Percentiles rank a stretch among this genome's conserved stretches.
These are phyloP conservation scores for Pleurotus cornucopiae DNA, from an alignment of 768 basidiomycete genomes.

Conservation along the genomic window DNA sequence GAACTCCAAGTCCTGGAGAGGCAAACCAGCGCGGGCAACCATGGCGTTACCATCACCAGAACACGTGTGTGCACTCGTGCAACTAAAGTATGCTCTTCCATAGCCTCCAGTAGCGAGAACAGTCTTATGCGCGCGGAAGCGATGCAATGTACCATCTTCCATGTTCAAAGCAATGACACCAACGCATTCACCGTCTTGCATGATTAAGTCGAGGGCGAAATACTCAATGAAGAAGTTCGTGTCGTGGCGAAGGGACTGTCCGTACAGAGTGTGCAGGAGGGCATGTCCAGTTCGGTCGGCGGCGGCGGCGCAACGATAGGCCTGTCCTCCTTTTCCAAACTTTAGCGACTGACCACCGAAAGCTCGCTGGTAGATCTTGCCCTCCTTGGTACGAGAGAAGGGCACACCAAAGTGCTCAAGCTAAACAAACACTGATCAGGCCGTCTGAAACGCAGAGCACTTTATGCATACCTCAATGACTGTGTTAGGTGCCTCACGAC, in stretches of 20 bases:
- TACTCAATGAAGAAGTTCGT: slow-evolving; percentile 99
- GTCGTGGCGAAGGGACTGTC: slow-evolving; percentile 97
- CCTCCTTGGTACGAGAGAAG: slow-evolving; percentile 97
- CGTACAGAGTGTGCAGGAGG: slow-evolving; percentile 96
- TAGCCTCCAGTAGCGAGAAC: slow-evolving; percentile 98
- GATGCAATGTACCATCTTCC: slow-evolving; percentile 98
- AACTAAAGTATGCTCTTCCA: slow-evolving; percentile 96
- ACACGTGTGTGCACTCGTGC: slow-evolving; percentile 98
- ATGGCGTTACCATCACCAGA: slow-evolving; percentile 99
- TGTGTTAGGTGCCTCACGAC: slow-evolving; percentile 89
- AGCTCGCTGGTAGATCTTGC: slow-evolving; percentile 99
- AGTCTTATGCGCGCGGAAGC: slow-evolving; percentile 98
- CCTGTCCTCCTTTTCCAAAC: slow-evolving; percentile 97
- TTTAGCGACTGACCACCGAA: slow-evolving; percentile 98
- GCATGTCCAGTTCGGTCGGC: slow-evolving; percentile 99
- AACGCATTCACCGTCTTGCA: slow-evolving; percentile 98
- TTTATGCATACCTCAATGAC: slow-evolving; percentile 73
- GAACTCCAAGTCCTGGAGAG: slow-evolving; percentile 95
- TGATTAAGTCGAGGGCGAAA: slow-evolving; percentile 98
- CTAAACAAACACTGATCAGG: slow-evolving; percentile 33
- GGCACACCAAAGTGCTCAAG: slow-evolving; percentile 98
- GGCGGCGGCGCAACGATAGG: slow-evolving; percentile 97
- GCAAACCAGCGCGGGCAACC: slow-evolving; percentile 94
- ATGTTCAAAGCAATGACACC: slow-evolving; percentile 99
- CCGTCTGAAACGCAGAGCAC: not conserved